Evolutionary conservation across 2,329 filamentous ascomycete species (phyloP).

Genomic region (Cordyceps militaris): DNA sequence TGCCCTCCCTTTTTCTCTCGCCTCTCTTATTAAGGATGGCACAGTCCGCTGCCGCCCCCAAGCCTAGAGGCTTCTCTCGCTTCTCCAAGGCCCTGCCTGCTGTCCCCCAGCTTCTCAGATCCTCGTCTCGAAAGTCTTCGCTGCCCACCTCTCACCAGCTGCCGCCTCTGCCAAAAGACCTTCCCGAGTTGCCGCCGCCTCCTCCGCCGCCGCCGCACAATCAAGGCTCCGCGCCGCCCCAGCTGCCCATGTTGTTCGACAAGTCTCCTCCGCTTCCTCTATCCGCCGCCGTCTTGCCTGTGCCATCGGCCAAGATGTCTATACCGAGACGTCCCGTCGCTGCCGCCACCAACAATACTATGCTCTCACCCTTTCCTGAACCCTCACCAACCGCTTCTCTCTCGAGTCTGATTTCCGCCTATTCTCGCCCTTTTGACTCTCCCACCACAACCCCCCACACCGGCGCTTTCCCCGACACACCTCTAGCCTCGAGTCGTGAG

Average conservation of each 20-base stretch:
- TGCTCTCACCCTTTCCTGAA: constrained; percentile 17
- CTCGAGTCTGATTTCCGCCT: constrained; percentile 49
- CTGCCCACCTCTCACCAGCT: constrained; percentile 7
- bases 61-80: constrained; percentile 41
- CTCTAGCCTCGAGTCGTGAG: constrained; percentile 17
- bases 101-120: constrained; percentile 28
- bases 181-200: constrained; percentile 19
- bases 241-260: constrained; percentile 12
- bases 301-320: constrained; percentile 3
- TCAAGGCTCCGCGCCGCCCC: constrained; percentile 15
- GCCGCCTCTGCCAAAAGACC: constrained; percentile 18
- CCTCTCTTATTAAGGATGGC: constrained; percentile 11
- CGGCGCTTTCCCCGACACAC: constrained; percentile 31
- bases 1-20: not conserved
- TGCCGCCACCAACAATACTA: constrained; percentile 16
- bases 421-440: constrained; percentile 41
- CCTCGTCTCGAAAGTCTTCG: not conserved
- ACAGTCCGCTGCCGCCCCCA: constrained; percentile 20
- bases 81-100: constrained; percentile 52
- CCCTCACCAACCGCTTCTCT: constrained; percentile 42
- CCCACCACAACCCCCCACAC: constrained; percentile 33
- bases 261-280: constrained; percentile 15
- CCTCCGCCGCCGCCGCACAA: constrained; percentile 21
- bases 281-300: constrained; percentile 12
- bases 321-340: constrained; percentile 20